Percentiles rank a stretch among this genome's conserved stretches.
Conservation (phyloP, 768 basidiomycete genomes). For the Brasilioporus rufonigricans region DNA sequence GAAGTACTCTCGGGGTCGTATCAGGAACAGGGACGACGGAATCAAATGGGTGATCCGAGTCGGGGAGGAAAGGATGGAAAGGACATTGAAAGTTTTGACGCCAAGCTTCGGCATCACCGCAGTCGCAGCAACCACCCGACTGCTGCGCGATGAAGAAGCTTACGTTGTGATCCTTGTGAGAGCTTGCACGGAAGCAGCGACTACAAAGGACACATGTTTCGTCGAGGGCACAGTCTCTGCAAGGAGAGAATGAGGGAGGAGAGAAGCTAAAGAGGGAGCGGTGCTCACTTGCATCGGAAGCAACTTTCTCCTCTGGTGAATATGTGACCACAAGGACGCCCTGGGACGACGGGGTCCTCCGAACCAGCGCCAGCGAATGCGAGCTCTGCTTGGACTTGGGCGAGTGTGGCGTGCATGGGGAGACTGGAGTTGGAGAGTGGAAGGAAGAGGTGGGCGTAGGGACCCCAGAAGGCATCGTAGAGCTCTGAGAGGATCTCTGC, state of each 20-base stretch:
- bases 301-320: conserved; percentile 91
- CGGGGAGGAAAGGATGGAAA: conserved; percentile 60
- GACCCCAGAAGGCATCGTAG: conserved; percentile 81
- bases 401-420: conserved; percentile 61
- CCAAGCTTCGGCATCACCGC: conserved; percentile 92
- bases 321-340: conserved; percentile 77
- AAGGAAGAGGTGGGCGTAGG: conserved; percentile 69
- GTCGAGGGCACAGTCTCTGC: conserved; percentile 87
- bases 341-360: conserved; percentile 59
- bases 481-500: conserved; percentile 81
- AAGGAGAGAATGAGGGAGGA: background rate
- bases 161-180: conserved; percentile 85
- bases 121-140: conserved; percentile 92
- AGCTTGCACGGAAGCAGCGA: conserved; percentile 85
- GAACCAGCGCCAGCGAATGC: conserved; percentile 59
- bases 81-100: conserved; percentile 63
- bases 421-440: conserved; percentile 61
- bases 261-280: background rate
- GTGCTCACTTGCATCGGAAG: conserved; percentile 87
- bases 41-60: conserved; percentile 8
- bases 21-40: conserved; percentile 21
- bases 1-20: conserved; percentile 42
- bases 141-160: conserved; percentile 93
- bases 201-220: conserved; percentile 90
- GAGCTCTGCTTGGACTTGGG: conserved; percentile 63